These are phyloP conservation scores for Ciborinia camelliae DNA, from an alignment of 2,329 filamentous ascomycete species.

Conservation along the genomic window DNA sequence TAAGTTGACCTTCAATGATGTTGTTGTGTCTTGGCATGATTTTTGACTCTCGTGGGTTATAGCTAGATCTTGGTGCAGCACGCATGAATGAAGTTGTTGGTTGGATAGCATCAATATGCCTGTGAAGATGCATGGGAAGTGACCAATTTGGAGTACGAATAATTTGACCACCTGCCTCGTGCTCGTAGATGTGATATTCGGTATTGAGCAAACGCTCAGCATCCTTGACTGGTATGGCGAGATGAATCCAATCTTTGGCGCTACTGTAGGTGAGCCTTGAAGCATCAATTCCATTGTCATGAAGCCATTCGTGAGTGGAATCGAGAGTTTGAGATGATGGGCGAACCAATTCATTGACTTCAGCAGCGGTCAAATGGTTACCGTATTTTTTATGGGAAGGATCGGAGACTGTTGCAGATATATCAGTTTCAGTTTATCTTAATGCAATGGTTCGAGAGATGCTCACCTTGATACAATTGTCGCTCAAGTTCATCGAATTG, in stretches of 20 bases:
- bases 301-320: slow-evolving; percentile 54
- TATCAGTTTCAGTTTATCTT: background rate
- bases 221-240: slow-evolving; percentile 49
- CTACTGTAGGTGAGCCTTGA: slow-evolving; percentile 45
- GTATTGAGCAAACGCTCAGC: slow-evolving; percentile 53
- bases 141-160: slow-evolving; percentile 56
- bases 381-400: slow-evolving; percentile 54
- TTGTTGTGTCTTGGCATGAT: slow-evolving; percentile 12
- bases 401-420: slow-evolving; percentile 44
- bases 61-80: slow-evolving; percentile 14
- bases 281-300: slow-evolving; percentile 48
- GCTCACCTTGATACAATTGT: slow-evolving; percentile 50
- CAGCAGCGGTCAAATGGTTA: slow-evolving; percentile 48
- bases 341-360: slow-evolving; percentile 52
- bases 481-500: slow-evolving; percentile 53
- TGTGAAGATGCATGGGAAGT: slow-evolving; percentile 53
- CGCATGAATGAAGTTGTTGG: slow-evolving; percentile 59
- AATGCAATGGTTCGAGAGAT: background rate
- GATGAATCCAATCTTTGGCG: slow-evolving; percentile 56
- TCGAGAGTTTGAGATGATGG: slow-evolving; percentile 50
- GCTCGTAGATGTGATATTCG: slow-evolving; percentile 51
- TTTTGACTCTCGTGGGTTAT: background rate
- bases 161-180: slow-evolving; percentile 50
- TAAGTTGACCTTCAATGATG: slow-evolving; percentile 10
- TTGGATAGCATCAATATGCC: slow-evolving; percentile 57